Base-by-base conservation (phyloP, 1,284 basidiomycete species). In the Cryptococcus maquisensis region DNA sequence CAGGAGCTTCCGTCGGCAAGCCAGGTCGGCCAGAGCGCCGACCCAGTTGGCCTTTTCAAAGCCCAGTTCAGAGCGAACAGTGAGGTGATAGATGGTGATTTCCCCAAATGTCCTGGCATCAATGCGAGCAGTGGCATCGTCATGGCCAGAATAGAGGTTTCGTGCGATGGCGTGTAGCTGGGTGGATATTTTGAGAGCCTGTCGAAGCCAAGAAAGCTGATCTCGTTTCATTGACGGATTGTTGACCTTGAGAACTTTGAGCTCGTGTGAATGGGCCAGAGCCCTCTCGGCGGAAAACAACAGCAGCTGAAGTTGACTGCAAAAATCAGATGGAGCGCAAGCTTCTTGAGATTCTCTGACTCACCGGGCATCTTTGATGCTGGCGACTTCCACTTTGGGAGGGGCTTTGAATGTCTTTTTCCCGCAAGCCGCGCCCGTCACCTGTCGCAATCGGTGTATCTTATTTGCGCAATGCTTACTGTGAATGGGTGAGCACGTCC, bases 381-480 rank as follows among this genome's bases (percentile, higher is more conserved):
- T 81, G 18, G 87, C 86, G 15, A 80, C 74, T 23, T 81, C 83
- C 49, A 90, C 71, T 10, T 82, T 74, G 13, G 88, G 81, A 21
- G 86, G 70, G 66, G 88, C 88, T 78, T 90, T 94, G 81, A 90
- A 97, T 47, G 88, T 87, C 65, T 86, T 86, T 71, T 88, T 91
- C 15, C 90, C 91, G 64, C 93, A 90, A 12, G 90, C 93, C 73
- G 86, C 82, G 68, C 88, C 88, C 51, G 94, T 82, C 1, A 85
- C 82, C 38, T 87, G 87, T 57, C 93, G 84, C 47, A 96, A 79
- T 44, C 91, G 86, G 77, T 95, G 91, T 0, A 90, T 87, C 69
- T 90, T 86, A 72, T 90, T 90, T 15, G 88, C 84, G 72, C 92
- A 96, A 68, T 94, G 93, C 65, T 88, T 90, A 61, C 90, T 91